These are phyloP conservation scores for Massariosphaeria phaeospora DNA, from an alignment of 495 filamentous ascomycete species.

Conservation along the genomic window DNA sequence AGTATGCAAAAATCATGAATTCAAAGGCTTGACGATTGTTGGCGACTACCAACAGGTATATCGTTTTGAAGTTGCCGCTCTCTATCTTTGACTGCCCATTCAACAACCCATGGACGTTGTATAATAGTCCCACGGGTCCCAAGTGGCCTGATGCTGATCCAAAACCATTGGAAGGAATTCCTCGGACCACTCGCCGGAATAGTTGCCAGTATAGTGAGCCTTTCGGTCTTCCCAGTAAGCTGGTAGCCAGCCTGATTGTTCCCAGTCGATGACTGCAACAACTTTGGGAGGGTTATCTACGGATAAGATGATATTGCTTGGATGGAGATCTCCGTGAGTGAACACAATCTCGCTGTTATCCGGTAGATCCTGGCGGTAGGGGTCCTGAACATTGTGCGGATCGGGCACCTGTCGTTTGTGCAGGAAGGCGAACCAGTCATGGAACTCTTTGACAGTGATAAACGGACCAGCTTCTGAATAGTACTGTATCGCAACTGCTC, in stretches of 20 bases:
- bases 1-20: no score
- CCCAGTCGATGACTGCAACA: slow-evolving; percentile 46
- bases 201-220: slow-evolving; percentile 27
- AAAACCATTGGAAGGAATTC: slow-evolving; percentile 11
- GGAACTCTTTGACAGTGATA: slow-evolving; percentile 41
- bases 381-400: slow-evolving; percentile 37
- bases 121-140: slow-evolving; percentile 3
- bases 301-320: slow-evolving; percentile 46
- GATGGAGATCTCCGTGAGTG: slow-evolving; percentile 47
- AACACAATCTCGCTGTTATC: slow-evolving; percentile 45
- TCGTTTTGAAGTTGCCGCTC: no score
- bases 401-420: slow-evolving; percentile 32
- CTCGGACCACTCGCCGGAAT: slow-evolving; percentile 1
- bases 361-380: slow-evolving; percentile 41
- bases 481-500: slow-evolving; percentile 1
- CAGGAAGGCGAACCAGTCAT: slow-evolving; percentile 44
- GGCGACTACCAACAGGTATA: no score
- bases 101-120: not conserved
- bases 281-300: slow-evolving; percentile 31
- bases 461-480: slow-evolving; percentile 40
- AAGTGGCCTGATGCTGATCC: slow-evolving; percentile 2
- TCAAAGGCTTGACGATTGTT: no score
- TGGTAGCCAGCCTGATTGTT: slow-evolving; percentile 49
- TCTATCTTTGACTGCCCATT: no score
- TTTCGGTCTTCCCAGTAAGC: slow-evolving; percentile 49